A percentile compares a stretch with the other conserved stretches of the same genome.
phyloP scores from a whole-genome alignment of 208 protist species.

The Leishmania martiniquensis region DNA sequence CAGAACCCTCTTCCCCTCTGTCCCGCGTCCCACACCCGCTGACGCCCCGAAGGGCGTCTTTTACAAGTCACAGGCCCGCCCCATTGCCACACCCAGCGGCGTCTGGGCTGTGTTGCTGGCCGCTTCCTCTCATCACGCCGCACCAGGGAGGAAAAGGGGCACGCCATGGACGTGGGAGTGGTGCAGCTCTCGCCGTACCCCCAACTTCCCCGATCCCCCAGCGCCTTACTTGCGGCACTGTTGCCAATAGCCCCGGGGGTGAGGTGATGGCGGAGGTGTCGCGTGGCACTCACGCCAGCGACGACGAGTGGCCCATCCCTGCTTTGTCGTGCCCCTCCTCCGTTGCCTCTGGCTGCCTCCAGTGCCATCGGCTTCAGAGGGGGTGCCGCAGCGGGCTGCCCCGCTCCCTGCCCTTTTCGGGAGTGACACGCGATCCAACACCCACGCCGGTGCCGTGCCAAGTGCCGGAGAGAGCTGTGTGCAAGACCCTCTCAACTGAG shows the following conservation, averaged over 20 bases:
- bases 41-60: background rate
- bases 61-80: background rate
- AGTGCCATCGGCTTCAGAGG: slow-evolving; percentile 21
- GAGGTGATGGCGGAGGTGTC: slow-evolving; percentile 13
- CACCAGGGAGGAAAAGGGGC: background rate
- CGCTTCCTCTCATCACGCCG: slow-evolving; percentile 1
- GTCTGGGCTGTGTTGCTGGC: background rate
- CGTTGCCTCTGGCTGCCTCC: slow-evolving; percentile 14
- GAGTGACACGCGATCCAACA: slow-evolving; percentile 12
- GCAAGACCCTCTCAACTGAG: slow-evolving; percentile 9
- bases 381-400: slow-evolving; percentile 25
- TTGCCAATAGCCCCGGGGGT: background rate
- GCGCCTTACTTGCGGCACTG: background rate
- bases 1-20: background rate
- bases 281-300: background rate
- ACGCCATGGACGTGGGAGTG: background rate
- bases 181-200: background rate
- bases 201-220: background rate
- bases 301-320: background rate
- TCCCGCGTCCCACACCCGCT: background rate
- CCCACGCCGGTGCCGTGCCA: background rate
- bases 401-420: slow-evolving; percentile 12
- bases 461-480: background rate
- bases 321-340: slow-evolving; percentile 15
- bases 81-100: background rate